Evolutionary conservation across 75 land plant genomes (phyloP).

Genomic region (Chamaecyparis obtusa): DNA sequence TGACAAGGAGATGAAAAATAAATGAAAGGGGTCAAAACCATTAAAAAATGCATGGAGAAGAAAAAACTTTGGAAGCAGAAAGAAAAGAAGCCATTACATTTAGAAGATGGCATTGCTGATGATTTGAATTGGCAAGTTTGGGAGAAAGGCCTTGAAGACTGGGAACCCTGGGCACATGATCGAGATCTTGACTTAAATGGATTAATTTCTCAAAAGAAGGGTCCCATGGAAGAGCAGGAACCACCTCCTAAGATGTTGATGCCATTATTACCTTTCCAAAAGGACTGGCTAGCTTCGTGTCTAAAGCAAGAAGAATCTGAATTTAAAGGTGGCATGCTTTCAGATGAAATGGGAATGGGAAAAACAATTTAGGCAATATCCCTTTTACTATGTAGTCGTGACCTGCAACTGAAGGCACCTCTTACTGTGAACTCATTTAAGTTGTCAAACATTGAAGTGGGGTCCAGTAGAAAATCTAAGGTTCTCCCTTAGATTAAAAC

Average conservation of each 20-base stretch:
- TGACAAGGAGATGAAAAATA: not conserved
- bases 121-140: slow-evolving; percentile 41
- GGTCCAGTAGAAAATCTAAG: slow-evolving; percentile 5
- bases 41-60: not conserved
- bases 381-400: slow-evolving; percentile 56
- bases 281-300: slow-evolving; percentile 93
- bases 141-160: slow-evolving; percentile 44
- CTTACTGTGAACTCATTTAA: not conserved
- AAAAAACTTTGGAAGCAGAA: not conserved
- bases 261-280: slow-evolving; percentile 81
- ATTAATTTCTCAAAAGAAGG: not conserved
- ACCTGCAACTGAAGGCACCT: slow-evolving; percentile 11
- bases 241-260: slow-evolving; percentile 54
- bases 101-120: not conserved
- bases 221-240: slow-evolving; percentile 22
- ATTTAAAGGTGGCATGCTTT: slow-evolving; percentile 75
- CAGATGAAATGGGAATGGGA: slow-evolving; percentile 99
- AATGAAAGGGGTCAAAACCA: not conserved
- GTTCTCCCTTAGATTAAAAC: slow-evolving; percentile 38
- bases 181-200: slow-evolving; percentile 32
- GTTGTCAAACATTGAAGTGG: not conserved
- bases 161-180: slow-evolving; percentile 35
- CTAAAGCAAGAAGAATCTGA: slow-evolving; percentile 71
- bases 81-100: not conserved
- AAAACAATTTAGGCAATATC: slow-evolving; percentile 93